Percentiles rank a stretch among this genome's conserved stretches.
Conservation (phyloP, 495 filamentous ascomycete genomes). For the Penicillium ucsense region DNA sequence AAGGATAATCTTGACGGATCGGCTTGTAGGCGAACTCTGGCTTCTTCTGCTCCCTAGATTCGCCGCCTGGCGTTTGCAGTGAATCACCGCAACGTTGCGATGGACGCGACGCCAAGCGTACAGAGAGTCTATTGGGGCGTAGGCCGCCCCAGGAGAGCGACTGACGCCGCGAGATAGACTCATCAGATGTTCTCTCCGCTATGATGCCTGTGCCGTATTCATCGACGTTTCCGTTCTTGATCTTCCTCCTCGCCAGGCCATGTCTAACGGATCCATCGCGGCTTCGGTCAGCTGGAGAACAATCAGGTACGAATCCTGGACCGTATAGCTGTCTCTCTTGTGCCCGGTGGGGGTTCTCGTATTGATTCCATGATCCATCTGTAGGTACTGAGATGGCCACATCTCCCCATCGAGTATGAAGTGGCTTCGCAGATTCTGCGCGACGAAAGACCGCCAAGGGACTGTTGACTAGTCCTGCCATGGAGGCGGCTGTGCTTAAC, state of each 20-base stretch:
- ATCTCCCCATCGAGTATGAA: constrained; percentile 35
- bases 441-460: constrained; percentile 28
- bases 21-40: constrained; percentile 30
- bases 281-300: constrained; percentile 6
- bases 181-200: background rate
- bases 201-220: constrained; percentile 6
- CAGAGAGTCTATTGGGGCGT: constrained; percentile 23
- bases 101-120: constrained; percentile 21
- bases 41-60: constrained; percentile 4
- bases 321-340: constrained; percentile 14
- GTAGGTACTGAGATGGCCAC: constrained; percentile 28
- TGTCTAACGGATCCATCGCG: background rate
- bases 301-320: constrained; percentile 19
- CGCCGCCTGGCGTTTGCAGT: constrained; percentile 2
- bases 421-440: constrained; percentile 16
- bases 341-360: constrained; percentile 23
- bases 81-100: constrained; percentile 7
- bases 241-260: too few species aligned
- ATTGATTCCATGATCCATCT: constrained; percentile 34
- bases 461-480: constrained; percentile 22
- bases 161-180: constrained; percentile 9
- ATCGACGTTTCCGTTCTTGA: constrained; percentile 4
- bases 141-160: constrained; percentile 19
- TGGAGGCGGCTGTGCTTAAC: constrained; percentile 1
- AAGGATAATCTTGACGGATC: constrained; percentile 23